These are phyloP conservation scores for Aspergillus ibericus DNA, from an alignment of 2,329 filamentous ascomycete species.

Conservation along the genomic window DNA sequence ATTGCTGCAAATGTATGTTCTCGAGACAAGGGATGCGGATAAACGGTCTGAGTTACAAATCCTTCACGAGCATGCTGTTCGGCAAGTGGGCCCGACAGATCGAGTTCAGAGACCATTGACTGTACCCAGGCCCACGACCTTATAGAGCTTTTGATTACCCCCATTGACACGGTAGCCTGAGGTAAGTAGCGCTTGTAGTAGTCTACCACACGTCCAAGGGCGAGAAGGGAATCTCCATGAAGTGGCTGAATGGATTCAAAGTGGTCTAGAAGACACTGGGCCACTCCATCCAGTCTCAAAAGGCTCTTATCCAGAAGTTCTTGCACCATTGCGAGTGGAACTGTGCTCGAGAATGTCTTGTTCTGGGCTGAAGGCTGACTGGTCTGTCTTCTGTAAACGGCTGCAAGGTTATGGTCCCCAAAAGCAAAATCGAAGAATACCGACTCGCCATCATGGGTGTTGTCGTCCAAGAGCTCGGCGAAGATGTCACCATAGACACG, in stretches of 20 bases:
- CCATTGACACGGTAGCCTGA: constrained; percentile 1
- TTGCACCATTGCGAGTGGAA: not conserved
- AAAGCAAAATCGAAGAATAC: constrained; percentile 1
- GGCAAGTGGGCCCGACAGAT: not conserved
- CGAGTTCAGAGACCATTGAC: not conserved
- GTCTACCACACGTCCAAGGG: constrained; percentile 2
- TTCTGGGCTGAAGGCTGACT: not conserved
- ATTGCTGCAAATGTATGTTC: constrained; percentile 7
- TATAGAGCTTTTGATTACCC: not conserved
- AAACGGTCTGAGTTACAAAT: not conserved
- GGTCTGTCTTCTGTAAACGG: not conserved
- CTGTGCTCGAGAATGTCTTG: not conserved
- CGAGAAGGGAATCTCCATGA: not conserved
- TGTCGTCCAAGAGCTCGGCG: not conserved
- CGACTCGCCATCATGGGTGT: not conserved
- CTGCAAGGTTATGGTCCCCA: not conserved
- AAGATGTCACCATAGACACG: not conserved
- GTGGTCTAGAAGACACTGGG: not conserved
- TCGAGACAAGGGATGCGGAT: not conserved
- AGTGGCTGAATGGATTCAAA: not conserved
- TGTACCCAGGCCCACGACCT: not conserved
- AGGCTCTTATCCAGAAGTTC: not conserved
- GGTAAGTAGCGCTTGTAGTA: not conserved
- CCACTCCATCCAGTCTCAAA: not conserved
- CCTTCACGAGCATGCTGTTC: not conserved